phyloP scores from a whole-genome alignment of 495 filamentous ascomycete genomes.

The Lasiosphaeris hirsuta region DNA sequence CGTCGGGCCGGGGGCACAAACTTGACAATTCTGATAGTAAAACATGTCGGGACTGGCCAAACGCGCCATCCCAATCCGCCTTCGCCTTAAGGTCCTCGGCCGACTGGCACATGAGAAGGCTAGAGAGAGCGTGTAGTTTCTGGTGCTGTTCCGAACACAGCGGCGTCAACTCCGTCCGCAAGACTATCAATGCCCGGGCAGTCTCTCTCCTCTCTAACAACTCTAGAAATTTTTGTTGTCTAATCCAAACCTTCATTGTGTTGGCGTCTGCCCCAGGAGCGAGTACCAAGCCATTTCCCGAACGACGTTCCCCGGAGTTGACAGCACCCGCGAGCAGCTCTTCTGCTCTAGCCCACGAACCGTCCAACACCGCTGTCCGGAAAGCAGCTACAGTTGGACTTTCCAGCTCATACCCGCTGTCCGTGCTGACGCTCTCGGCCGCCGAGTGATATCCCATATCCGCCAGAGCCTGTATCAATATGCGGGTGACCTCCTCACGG shows the following conservation, averaged over 20 bases:
- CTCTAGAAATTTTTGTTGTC: conserved; percentile 95
- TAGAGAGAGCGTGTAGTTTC: conserved; percentile 77
- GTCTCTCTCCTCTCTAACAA: conserved; percentile 75
- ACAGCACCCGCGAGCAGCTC: conserved; percentile 64
- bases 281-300: conserved; percentile 42
- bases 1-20: conserved; percentile 42
- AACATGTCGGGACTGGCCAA: conserved; percentile 67
- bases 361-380: conserved; percentile 72
- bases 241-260: conserved; percentile 64
- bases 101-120: conserved; percentile 83
- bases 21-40: conserved; percentile 82
- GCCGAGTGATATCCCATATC: conserved; percentile 83
- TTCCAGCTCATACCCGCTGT: conserved; percentile 89
- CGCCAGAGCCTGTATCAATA: conserved; percentile 83
- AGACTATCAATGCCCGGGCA: conserved; percentile 68
- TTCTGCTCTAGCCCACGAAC: conserved; percentile 84
- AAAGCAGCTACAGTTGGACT: conserved; percentile 81
- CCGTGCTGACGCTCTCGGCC: conserved; percentile 67
- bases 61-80: conserved; percentile 86
- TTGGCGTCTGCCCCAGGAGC: conserved; percentile 43
- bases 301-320: conserved; percentile 41
- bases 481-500: conserved; percentile 87
- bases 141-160: conserved; percentile 70
- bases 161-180: conserved; percentile 85
- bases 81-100: conserved; percentile 75